Evolutionary conservation across 768 basidiomycete genomes (phyloP).

Genomic region (Fibroporia radiculosa): DNA sequence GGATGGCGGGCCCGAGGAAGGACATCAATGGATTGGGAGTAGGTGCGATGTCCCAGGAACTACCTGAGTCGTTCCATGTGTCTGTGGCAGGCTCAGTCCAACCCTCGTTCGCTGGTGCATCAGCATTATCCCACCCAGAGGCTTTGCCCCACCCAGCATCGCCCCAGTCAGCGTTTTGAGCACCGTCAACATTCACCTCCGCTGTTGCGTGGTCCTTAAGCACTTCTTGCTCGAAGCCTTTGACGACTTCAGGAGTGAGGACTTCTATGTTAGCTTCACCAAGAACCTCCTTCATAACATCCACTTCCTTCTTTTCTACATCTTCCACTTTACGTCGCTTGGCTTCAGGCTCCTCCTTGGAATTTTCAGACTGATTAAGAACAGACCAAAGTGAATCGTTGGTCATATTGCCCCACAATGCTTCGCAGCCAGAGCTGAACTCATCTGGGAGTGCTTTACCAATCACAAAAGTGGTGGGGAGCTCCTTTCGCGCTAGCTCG

Average conservation of each 20-base stretch:
- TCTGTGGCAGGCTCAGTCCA: conserved; percentile 12
- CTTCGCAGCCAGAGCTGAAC: conserved; percentile 41
- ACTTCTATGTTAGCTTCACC: conserved; percentile 10
- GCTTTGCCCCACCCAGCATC: not conserved
- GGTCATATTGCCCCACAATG: conserved; percentile 36
- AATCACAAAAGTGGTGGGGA: conserved; percentile 41
- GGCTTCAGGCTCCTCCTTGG: conserved; percentile 18
- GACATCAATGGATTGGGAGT: conserved; percentile 24
- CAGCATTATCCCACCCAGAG: conserved; percentile 9
- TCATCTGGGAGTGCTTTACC: conserved; percentile 40
- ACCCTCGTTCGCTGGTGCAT: conserved; percentile 2
- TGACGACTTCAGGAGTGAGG: conserved; percentile 9
- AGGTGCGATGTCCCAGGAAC: conserved; percentile 10
- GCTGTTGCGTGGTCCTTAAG: conserved; percentile 10
- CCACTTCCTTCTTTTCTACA: conserved; percentile 3
- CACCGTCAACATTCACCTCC: conserved; percentile 12
- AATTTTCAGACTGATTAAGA: conserved; percentile 8
- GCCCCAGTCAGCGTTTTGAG: conserved; percentile 2
- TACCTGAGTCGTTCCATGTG: conserved; percentile 5
- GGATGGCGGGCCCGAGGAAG: conserved; percentile 45
- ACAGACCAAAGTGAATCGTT: conserved; percentile 1
- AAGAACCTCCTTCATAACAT: conserved; percentile 5
- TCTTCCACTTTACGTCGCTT: conserved; percentile 19
- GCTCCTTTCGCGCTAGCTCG: conserved; percentile 37
- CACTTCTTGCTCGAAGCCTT: conserved; percentile 8